Evolutionary conservation across 2,329 filamentous ascomycete genomes (phyloP), one percentile per base, ranked within the genome.

Genomic region (Sphaerulina musiva): DNA sequence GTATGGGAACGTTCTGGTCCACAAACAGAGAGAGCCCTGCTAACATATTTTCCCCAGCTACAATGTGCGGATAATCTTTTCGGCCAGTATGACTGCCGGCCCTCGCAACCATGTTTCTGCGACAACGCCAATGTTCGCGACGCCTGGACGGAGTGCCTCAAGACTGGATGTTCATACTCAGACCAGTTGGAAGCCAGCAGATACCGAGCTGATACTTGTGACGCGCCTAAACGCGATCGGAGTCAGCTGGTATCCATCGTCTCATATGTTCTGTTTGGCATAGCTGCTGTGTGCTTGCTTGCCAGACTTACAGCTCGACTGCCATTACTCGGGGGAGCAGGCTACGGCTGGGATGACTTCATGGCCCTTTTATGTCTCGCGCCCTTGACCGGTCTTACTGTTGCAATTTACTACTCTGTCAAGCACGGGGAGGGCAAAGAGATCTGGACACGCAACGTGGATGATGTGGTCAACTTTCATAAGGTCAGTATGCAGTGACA

Each of bases 261-360:
- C 4, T 42, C 48, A 20, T 58, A 55, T 29, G 46, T 46, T 4
- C 39, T 58, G 9, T 58, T 52, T 40, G 92, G 91, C 20, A 20
- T 20, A 20, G 20, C 20, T 20, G 3, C 20, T 20, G 20, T 20
- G 20, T 20, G 20, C 20, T 20, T 20, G 20, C 20, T 20, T 20
- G 20, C 20, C 20, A 20, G 20, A 20, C 20, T 20, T 2, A 20
- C 20, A 4, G 2, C 20, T 20, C 20, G 20, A 20, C 20, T 20
- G 20, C 20, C 20, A 20, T 20, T 20, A 20, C 20, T 20, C 2
- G 20, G 20, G 20, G 20, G 20, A 20, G 20, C 20, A 20, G 20
- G 20, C 20, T 20, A 20, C 20, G 20, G 20, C 20, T 20, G 20
- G 20, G 20, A 20, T 20, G 20, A 20, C 20, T 20, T 20, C 20